Evolutionary conservation across 768 basidiomycete species (phyloP).

Genomic region (Suillus clintonianus): DNA sequence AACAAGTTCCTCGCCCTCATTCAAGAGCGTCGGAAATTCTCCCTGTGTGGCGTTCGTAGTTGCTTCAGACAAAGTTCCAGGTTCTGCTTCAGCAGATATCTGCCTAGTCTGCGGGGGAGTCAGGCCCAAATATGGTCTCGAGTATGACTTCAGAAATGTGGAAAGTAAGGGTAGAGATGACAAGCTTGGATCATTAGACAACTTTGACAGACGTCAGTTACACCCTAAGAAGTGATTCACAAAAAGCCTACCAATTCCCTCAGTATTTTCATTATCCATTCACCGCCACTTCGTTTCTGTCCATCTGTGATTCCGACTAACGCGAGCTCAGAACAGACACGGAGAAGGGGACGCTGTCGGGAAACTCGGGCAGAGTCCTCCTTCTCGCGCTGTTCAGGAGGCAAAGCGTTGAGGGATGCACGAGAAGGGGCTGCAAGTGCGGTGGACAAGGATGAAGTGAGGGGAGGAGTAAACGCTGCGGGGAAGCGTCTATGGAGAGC

Average conservation of each 20-base stretch:
- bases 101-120: conserved; percentile 59
- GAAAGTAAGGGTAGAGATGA: conserved; percentile 89
- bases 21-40: conserved; percentile 42
- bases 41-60: conserved; percentile 32
- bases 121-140: conserved; percentile 85
- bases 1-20: conserved; percentile 74
- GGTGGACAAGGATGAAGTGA: conserved; percentile 60
- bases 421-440: conserved; percentile 63
- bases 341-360: conserved; percentile 82
- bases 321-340: conserved; percentile 89
- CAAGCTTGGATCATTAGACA: conserved; percentile 84
- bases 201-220: conserved; percentile 50
- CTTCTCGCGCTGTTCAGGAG: conserved; percentile 85
- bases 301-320: conserved; percentile 81
- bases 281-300: conserved; percentile 70
- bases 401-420: conserved; percentile 53
- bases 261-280: conserved; percentile 86
- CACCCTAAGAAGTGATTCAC: conserved; percentile 6
- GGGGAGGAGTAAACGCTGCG: conserved; percentile 70
- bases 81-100: conserved; percentile 53
- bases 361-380: conserved; percentile 80
- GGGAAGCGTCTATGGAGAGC: conserved; percentile 87
- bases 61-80: conserved; percentile 52
- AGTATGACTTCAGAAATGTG: conserved; percentile 93
- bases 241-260: conserved; percentile 73